Evolutionary conservation across 1,139 yeast genomes (phyloP).

Genomic region (Geotrichum carabidarum): DNA sequence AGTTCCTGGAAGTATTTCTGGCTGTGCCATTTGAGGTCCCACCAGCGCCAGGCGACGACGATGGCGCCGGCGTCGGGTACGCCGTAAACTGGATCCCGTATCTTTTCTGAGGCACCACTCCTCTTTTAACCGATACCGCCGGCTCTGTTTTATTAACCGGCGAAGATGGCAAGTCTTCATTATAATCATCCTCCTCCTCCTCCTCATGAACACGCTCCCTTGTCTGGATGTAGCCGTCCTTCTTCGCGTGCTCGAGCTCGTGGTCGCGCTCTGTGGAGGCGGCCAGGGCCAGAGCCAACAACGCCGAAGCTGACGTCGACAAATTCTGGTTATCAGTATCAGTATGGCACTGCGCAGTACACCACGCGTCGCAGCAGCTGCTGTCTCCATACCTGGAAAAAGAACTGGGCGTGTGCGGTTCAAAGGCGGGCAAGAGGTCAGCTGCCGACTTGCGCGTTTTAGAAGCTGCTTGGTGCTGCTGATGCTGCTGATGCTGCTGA

Average conservation of each 20-base stretch:
- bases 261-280: not conserved
- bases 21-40: too few species aligned
- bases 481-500: too few species aligned
- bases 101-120: not conserved
- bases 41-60: conserved; percentile 26
- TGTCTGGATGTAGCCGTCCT: too few species aligned
- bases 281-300: too few species aligned
- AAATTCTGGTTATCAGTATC: not conserved
- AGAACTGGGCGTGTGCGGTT: not conserved
- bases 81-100: conserved; percentile 11
- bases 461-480: too few species aligned
- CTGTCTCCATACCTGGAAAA: not conserved
- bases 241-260: not conserved
- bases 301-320: not conserved
- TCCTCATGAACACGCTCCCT: too few species aligned
- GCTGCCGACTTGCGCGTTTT: not conserved
- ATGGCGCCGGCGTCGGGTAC: conserved; percentile 32
- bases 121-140: not conserved
- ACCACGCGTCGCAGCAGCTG: not conserved
- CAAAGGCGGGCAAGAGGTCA: conserved; percentile 9
- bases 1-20: too few species aligned
- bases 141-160: not conserved
- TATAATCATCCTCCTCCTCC: not conserved
- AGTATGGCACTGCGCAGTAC: too few species aligned
- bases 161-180: conserved; percentile 1